Percentiles rank a stretch among this genome's conserved stretches.
Conservation (phyloP, 768 basidiomycete species). For the Dictyophora rubrovolvata region DNA sequence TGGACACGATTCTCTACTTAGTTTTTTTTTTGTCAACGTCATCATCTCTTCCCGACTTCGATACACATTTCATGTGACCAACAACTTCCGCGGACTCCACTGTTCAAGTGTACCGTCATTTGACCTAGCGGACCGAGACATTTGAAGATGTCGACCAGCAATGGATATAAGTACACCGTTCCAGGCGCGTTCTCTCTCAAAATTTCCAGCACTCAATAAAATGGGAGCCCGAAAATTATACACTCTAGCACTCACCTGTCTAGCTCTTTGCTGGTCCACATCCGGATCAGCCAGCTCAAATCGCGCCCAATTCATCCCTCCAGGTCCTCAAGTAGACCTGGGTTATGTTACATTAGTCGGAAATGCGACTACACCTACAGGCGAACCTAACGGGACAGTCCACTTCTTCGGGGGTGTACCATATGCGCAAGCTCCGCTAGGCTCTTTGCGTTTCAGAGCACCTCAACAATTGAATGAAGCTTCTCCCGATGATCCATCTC, state of each 20-base stretch:
- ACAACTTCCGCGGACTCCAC: too few species aligned
- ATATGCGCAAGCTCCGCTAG: slow-evolving; percentile 44
- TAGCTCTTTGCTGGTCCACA: neutral
- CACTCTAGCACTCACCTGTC: neutral
- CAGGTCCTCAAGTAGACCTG: slow-evolving; percentile 29
- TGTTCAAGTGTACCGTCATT: too few species aligned
- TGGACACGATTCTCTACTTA: too few species aligned
- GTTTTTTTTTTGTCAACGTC: too few species aligned
- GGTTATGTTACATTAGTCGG: slow-evolving; percentile 33
- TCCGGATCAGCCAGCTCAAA: neutral
- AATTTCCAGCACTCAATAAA: neutral
- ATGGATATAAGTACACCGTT: too few species aligned
- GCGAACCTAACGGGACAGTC: slow-evolving; percentile 26
- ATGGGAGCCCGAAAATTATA: neutral
- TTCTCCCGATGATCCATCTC: slow-evolving; percentile 9
- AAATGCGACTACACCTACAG: slow-evolving; percentile 30
- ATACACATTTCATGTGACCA: too few species aligned
- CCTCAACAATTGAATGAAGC: slow-evolving; percentile 28
- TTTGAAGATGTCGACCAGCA: too few species aligned
- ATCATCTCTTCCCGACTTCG: too few species aligned
- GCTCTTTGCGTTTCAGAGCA: slow-evolving; percentile 33
- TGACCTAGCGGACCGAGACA: too few species aligned
- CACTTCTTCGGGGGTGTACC: slow-evolving; percentile 41
- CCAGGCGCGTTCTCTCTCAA: too few species aligned
- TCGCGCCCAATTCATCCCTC: neutral